These are phyloP conservation scores for Ampelocalamus luodianensis DNA, from an alignment of 176 grass and related monocot genomes.

Conservation along the genomic window DNA sequence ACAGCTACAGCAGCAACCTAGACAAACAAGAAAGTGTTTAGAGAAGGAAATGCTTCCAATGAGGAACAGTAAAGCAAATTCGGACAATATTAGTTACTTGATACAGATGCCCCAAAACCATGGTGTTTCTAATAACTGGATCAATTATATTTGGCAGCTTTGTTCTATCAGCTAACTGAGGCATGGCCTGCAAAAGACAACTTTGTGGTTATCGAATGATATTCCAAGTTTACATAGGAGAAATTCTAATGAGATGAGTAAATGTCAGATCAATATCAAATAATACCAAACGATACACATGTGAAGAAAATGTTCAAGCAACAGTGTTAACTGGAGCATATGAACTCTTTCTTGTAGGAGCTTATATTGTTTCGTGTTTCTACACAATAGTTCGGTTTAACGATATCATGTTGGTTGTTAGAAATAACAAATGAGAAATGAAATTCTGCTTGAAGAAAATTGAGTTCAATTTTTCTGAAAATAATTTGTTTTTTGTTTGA, in stretches of 20 bases:
- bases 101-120: constrained; percentile 81
- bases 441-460: neutral
- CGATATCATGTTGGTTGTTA: neutral
- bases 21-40: neutral
- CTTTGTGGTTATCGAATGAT: neutral
- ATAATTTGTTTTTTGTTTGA: neutral
- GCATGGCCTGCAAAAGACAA: constrained; percentile 65
- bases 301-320: neutral
- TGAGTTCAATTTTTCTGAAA: neutral
- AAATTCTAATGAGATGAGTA: neutral
- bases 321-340: neutral
- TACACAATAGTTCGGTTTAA: neutral
- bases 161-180: constrained; percentile 78
- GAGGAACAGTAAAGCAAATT: neutral
- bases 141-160: constrained; percentile 78
- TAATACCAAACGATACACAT: neutral
- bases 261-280: neutral
- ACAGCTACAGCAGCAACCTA: constrained; percentile 81
- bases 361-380: neutral
- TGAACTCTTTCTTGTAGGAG: neutral
- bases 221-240: neutral
- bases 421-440: neutral
- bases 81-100: constrained; percentile 49
- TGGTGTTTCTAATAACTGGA: constrained; percentile 67
- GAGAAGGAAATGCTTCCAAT: neutral